phyloP scores from a whole-genome alignment of 495 filamentous ascomycete genomes.

The Aspergillus heteromorphus region DNA sequence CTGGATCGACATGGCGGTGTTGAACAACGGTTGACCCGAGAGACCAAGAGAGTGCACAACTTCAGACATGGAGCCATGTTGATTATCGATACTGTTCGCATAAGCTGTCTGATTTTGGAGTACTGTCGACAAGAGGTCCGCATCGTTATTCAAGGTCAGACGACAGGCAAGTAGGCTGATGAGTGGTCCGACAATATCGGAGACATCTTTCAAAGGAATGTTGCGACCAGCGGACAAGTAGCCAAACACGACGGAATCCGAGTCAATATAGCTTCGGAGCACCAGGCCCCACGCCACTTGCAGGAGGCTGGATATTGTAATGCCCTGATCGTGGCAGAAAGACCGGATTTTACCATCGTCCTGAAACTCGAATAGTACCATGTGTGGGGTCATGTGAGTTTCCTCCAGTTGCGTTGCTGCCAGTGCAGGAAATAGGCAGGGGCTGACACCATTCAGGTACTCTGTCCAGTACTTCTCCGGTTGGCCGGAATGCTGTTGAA shows the following conservation, averaged over 20 bases:
- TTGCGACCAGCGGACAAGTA: conserved; percentile 28
- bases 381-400: not conserved
- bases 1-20: conserved; percentile 17
- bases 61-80: conserved; percentile 2
- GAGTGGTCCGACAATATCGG: conserved; percentile 30
- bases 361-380: not conserved
- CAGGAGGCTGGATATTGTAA: conserved; percentile 28
- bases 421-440: conserved; percentile 6
- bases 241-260: conserved; percentile 40
- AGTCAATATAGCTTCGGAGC: conserved; percentile 31
- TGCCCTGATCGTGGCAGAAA: conserved; percentile 17
- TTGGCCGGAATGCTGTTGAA: not conserved
- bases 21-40: conserved; percentile 7
- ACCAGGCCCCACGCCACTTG: conserved; percentile 42
- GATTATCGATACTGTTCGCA: not conserved
- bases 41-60: conserved; percentile 2
- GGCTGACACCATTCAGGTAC: conserved; percentile 7
- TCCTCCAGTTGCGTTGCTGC: not conserved
- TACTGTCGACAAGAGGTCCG: not conserved
- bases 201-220: conserved; percentile 23
- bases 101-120: not conserved
- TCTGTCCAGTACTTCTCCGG: conserved; percentile 9
- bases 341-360: conserved; percentile 7
- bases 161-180: conserved; percentile 36
- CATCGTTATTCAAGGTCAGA: not conserved